A percentile compares a stretch with the other conserved stretches of the same genome.
These are phyloP conservation scores for Lentinula detonsa DNA, from an alignment of 768 basidiomycete genomes.

Conservation along the genomic window DNA sequence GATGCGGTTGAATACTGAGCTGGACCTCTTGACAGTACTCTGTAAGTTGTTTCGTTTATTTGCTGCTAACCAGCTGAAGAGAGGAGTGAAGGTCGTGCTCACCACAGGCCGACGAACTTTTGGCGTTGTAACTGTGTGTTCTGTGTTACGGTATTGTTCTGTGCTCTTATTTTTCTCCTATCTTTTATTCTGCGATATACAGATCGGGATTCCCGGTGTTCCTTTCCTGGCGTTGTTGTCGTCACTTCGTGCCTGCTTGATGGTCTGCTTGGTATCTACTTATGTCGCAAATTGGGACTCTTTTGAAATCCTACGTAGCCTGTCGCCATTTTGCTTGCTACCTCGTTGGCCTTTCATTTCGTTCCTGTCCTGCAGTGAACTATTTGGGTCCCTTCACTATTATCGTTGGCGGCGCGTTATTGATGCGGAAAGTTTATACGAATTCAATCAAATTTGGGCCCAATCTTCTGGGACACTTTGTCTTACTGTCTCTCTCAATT, in stretches of 20 bases:
- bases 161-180: neutral
- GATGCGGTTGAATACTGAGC: conserved; percentile 68
- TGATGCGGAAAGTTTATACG: too few relatives aligned
- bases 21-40: neutral
- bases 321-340: neutral
- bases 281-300: too few relatives aligned
- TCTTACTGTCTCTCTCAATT: too few relatives aligned
- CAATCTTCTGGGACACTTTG: too few relatives aligned
- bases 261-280: too few relatives aligned
- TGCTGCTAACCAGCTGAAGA: neutral
- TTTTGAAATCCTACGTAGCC: too few relatives aligned
- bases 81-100: neutral
- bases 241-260: neutral
- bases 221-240: neutral
- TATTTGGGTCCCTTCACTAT: too few relatives aligned
- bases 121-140: neutral
- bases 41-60: neutral
- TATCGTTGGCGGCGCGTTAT: too few relatives aligned
- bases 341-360: too few relatives aligned
- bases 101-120: neutral
- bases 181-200: neutral
- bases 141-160: neutral
- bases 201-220: neutral
- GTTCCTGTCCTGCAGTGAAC: too few relatives aligned
- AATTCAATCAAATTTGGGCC: too few relatives aligned